phyloP scores from a whole-genome alignment of 306 rosid species.

The Nissolia schottii region DNA sequence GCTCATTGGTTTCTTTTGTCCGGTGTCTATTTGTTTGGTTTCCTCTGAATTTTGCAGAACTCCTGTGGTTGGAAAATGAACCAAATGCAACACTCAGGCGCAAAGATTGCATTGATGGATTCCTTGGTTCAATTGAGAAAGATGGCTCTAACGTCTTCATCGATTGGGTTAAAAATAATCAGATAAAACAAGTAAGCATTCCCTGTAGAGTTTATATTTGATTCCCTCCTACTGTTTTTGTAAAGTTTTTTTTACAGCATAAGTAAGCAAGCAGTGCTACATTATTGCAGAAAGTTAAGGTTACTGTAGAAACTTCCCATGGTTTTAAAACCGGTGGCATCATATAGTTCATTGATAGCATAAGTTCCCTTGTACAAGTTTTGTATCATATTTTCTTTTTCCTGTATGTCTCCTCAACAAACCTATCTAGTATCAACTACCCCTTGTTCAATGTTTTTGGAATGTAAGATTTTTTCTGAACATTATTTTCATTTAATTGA shows the following conservation, averaged over 20 bases:
- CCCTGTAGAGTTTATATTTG: background rate
- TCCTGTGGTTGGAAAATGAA: conserved; percentile 77
- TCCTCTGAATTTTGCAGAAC: conserved; percentile 37
- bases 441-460: conserved; percentile 15
- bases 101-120: conserved; percentile 80
- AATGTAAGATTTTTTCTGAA: background rate
- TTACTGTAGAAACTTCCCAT: background rate
- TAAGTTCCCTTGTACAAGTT: background rate
- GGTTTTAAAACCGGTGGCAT: background rate
- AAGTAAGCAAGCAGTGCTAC: background rate
- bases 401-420: background rate
- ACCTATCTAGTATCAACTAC: background rate
- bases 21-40: background rate
- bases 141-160: conserved; percentile 73
- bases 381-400: background rate
- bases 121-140: conserved; percentile 36
- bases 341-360: background rate
- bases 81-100: conserved; percentile 70
- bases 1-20: background rate
- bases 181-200: conserved; percentile 64
- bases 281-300: background rate
- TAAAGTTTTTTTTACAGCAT: background rate
- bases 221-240: background rate
- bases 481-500: background rate
- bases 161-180: conserved; percentile 78